phyloP scores from a whole-genome alignment of 805 yeast genomes.

The Candida andamanensis region DNA sequence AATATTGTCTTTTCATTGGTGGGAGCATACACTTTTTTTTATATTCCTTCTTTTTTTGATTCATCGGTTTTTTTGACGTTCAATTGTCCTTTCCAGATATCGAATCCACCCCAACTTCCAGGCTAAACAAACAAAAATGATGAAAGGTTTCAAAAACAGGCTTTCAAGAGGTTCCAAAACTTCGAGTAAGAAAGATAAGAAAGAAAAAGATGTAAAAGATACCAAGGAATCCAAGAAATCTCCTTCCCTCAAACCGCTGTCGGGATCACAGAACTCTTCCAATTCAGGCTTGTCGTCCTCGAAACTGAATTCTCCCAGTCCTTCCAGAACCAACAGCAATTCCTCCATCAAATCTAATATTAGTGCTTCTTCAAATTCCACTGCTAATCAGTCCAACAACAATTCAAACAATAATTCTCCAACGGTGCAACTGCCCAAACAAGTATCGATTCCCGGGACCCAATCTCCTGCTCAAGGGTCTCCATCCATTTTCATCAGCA shows the following conservation, averaged over 20 bases:
- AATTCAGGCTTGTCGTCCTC: slow-evolving; percentile 15
- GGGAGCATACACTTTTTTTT: too few relatives aligned
- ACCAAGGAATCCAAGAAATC: slow-evolving; percentile 7
- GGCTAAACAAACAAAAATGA: slow-evolving; percentile 24
- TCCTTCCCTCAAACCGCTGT: background rate
- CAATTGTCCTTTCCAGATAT: too few relatives aligned
- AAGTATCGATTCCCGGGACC: slow-evolving; percentile 2
- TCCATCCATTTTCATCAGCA: slow-evolving; percentile 11
- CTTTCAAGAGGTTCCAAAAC: slow-evolving; percentile 35
- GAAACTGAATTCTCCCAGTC: slow-evolving; percentile 27
- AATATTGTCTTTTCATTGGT: too few relatives aligned
- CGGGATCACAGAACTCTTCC: slow-evolving; percentile 9
- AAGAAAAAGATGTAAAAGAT: slow-evolving; percentile 22
- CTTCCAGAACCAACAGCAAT: slow-evolving; percentile 27
- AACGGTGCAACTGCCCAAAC: slow-evolving; percentile 13
- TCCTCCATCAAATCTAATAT: slow-evolving; percentile 19
- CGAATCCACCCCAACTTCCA: too few relatives aligned
- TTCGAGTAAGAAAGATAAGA: slow-evolving; percentile 33
- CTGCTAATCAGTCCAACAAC: slow-evolving; percentile 5
- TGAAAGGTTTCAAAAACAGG: slow-evolving; percentile 45
- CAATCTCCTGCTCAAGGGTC: slow-evolving; percentile 5
- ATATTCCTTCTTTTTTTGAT: too few relatives aligned
- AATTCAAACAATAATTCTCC: slow-evolving; percentile 15
- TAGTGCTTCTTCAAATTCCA: slow-evolving; percentile 10
- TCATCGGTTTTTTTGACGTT: too few relatives aligned